Evolutionary conservation across 345 rosid species (phyloP), one percentile per base, ranked within the genome.

Genomic region (Atalantia buxifolia): DNA sequence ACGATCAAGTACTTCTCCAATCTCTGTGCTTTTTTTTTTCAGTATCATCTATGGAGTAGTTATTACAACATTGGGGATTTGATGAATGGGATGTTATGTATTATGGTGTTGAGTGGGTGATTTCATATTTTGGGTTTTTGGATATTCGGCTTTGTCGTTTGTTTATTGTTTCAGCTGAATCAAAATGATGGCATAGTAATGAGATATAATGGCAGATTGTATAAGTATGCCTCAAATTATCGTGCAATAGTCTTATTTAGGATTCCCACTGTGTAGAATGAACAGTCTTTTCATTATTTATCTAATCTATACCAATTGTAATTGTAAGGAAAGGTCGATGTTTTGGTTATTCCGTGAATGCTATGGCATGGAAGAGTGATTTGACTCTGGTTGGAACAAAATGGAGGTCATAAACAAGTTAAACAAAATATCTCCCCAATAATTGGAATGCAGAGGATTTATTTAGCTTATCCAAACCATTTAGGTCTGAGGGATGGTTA

Each of bases 1-100:
- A 84, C 90, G 82, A 81, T 88, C 97, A 75, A 93, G 98, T 93
- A 87, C 18, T 48, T 27, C 25, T 24, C 48, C n/a, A 4, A 31
- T 12, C 22, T 61, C 38, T 71, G 71, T n/a, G 28, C 22, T 19
- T 66, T n/a, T 18, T 18, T 22, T 48, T 38, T 31, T 28, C 21
- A n/a, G 64, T 27, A 16, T 21, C 27, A 38, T 5, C 4, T 42
- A 14, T 5, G 65, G 25, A 7, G 28, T 36, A 38, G 31, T 45
- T 33, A 30, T 70, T 30, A 9, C n/a, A 19, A 27, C 66, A 45
- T 42, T 60, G 40, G 56, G 21, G 38, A 27, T 63, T 16, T 25
- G 12, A 18, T 12, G 22, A 16, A 27, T 36, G 42, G 4, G 76
- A 73, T 36, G 60, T 24, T 36, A 14, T 59, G 55, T 6, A 1